Evolutionary conservation across 345 rosid species (phyloP).

Genomic region (Populus pruinosa): DNA sequence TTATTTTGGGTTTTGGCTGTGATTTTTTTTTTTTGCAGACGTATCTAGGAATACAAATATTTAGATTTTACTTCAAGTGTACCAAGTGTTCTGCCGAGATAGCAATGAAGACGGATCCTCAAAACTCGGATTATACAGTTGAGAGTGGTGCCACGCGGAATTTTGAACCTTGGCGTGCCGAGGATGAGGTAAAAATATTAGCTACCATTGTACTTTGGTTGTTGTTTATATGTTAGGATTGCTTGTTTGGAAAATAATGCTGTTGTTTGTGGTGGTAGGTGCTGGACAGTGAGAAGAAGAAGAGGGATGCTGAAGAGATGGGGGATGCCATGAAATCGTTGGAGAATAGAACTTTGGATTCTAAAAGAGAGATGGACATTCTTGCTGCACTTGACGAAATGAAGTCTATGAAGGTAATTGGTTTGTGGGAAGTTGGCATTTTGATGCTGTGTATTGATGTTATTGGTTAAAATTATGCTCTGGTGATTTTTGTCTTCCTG

Average conservation of each 20-base stretch:
- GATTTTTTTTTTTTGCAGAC: conserved; percentile 41
- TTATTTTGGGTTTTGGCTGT: neutral
- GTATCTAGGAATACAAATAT: conserved; percentile 82
- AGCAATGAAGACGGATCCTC: conserved; percentile 87
- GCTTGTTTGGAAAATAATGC: neutral
- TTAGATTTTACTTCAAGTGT: conserved; percentile 92
- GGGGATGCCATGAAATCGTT: conserved; percentile 95
- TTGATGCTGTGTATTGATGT: neutral
- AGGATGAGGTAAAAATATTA: conserved; percentile 58
- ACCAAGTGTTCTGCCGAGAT: conserved; percentile 92
- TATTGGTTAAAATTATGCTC: neutral
- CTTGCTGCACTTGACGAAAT: conserved; percentile 90
- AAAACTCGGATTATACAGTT: conserved; percentile 84
- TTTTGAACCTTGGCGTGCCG: conserved; percentile 95
- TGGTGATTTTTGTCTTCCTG: neutral
- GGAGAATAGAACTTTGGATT: conserved; percentile 87
- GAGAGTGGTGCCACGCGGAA: conserved; percentile 85
- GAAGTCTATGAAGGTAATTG: conserved; percentile 33
- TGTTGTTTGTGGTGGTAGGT: conserved; percentile 28
- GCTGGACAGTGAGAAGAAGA: conserved; percentile 48
- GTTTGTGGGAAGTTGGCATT: neutral
- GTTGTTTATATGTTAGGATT: neutral
- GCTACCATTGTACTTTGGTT: neutral
- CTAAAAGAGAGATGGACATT: conserved; percentile 93
- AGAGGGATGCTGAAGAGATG: conserved; percentile 80